Evolutionary conservation across 345 rosid species (phyloP).

Genomic region (Schrenkiella parvula): DNA sequence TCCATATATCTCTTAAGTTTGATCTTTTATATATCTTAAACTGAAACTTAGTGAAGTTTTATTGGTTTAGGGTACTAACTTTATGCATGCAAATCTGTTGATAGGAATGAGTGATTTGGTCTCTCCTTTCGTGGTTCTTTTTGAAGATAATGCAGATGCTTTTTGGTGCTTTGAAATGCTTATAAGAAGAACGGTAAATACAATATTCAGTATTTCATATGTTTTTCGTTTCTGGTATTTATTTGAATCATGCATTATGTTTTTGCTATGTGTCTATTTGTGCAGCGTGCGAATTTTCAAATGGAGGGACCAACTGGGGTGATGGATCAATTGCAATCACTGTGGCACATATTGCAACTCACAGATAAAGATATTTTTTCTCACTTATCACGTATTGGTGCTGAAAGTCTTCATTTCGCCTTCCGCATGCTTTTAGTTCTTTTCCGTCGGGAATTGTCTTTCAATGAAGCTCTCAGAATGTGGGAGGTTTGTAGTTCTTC

Average conservation of each 20-base stretch:
- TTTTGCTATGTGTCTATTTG: conserved; percentile 23
- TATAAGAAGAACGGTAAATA: conserved; percentile 79
- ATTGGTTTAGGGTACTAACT: conserved; percentile 12
- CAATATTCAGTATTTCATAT: not conserved
- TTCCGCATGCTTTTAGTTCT: conserved; percentile 89
- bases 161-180: conserved; percentile 99
- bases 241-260: not conserved
- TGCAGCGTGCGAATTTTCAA: conserved; percentile 81
- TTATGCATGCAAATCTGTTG: conserved; percentile 30
- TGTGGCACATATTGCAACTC: conserved; percentile 78
- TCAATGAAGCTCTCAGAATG: conserved; percentile 77
- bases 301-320: conserved; percentile 95
- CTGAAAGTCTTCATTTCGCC: conserved; percentile 98
- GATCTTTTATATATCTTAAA: not conserved
- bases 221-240: not conserved
- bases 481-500: conserved; percentile 71
- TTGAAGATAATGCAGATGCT: conserved; percentile 91
- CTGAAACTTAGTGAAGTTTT: not conserved
- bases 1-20: conserved; percentile 3
- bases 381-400: conserved; percentile 75
- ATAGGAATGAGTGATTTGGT: conserved; percentile 94
- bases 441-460: conserved; percentile 78
- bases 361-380: conserved; percentile 78
- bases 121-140: conserved; percentile 88
- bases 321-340: conserved; percentile 77